These are phyloP conservation scores for Pilasporangium apinafurcum DNA, from an alignment of 352 stramenopile genomes.

Conservation along the genomic window DNA sequence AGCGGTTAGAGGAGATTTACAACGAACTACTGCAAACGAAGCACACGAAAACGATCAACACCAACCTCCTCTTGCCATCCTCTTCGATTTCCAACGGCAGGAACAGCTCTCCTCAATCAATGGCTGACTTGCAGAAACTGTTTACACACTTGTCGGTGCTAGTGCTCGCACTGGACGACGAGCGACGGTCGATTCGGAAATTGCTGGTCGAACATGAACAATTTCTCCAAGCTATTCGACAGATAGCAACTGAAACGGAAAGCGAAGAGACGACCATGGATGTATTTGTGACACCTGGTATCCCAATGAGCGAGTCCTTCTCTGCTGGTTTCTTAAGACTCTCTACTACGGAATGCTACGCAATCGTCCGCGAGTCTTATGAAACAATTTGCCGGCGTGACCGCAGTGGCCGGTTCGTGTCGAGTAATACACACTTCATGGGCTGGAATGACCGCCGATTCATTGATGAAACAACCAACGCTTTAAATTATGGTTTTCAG, in stretches of 20 bases:
- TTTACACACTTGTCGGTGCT: constrained; percentile 28
- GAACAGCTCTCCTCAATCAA: constrained; percentile 3
- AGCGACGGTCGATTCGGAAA: constrained; percentile 24
- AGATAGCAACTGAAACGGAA: too few species aligned
- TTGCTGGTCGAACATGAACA: constrained; percentile 22
- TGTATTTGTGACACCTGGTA: constrained; percentile 5
- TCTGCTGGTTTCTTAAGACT: constrained; percentile 10
- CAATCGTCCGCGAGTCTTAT: constrained; percentile 52
- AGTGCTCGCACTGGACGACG: constrained; percentile 26
- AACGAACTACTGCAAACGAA: constrained; percentile 17
- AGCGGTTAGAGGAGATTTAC: constrained; percentile 40
- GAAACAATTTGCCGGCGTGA: constrained; percentile 41
- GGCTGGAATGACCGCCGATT: constrained; percentile 49
- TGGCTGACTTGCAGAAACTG: constrained; percentile 7
- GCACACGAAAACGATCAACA: too few species aligned
- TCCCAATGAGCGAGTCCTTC: constrained; percentile 33
- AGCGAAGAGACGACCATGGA: constrained; percentile 1
- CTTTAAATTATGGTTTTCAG: constrained; percentile 37
- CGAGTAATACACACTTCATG: constrained; percentile 38
- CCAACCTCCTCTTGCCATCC: too few species aligned
- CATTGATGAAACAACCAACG: constrained; percentile 14
- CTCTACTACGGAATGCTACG: constrained; percentile 24
- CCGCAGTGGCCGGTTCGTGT: constrained; percentile 20
- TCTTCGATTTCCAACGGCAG: constrained; percentile 10
- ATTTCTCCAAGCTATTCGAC: constrained; percentile 21